Evolutionary conservation across 2,329 filamentous ascomycete genomes (phyloP).

Genomic region (Venturiaceae sp.): DNA sequence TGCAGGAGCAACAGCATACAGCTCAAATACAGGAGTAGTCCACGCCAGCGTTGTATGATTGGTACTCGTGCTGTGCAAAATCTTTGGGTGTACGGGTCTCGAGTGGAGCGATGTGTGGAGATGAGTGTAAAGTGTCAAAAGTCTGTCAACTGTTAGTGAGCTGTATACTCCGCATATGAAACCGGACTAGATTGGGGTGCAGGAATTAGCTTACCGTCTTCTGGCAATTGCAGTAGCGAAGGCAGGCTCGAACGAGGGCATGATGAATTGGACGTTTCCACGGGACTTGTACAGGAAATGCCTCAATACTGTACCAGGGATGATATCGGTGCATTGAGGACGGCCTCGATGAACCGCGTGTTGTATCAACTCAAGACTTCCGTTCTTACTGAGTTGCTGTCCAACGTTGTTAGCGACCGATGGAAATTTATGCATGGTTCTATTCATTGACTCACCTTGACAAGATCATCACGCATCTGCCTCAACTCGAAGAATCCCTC

Average conservation of each 20-base stretch:
- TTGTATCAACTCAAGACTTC: constrained; percentile 65
- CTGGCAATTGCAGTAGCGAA: constrained; percentile 53
- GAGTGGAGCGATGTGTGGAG: constrained; percentile 80
- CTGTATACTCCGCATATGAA: not conserved
- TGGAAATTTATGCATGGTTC: not conserved
- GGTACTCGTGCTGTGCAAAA: constrained; percentile 69
- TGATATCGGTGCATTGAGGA: constrained; percentile 61
- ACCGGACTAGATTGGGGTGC: not conserved
- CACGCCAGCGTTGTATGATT: constrained; percentile 77
- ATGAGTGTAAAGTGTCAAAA: constrained; percentile 77
- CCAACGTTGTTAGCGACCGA: constrained; percentile 16
- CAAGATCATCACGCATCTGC: constrained; percentile 53
- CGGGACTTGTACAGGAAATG: constrained; percentile 96
- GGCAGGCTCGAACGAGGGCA: constrained; percentile 68
- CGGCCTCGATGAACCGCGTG: constrained; percentile 62
- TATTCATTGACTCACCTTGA: constrained; percentile 35
- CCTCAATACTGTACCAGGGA: constrained; percentile 68
- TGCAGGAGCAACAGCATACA: constrained; percentile 88
- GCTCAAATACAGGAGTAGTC: constrained; percentile 83
- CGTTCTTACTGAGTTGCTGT: constrained; percentile 64
- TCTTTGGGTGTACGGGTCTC: constrained; percentile 74
- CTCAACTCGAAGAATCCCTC: constrained; percentile 89
- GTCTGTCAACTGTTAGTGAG: constrained; percentile 12
- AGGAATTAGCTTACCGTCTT: constrained; percentile 41
- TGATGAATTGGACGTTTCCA: constrained; percentile 90